Conservation (phyloP, 2,329 filamentous ascomycete genomes). For the Blastomyces percursus region DNA sequence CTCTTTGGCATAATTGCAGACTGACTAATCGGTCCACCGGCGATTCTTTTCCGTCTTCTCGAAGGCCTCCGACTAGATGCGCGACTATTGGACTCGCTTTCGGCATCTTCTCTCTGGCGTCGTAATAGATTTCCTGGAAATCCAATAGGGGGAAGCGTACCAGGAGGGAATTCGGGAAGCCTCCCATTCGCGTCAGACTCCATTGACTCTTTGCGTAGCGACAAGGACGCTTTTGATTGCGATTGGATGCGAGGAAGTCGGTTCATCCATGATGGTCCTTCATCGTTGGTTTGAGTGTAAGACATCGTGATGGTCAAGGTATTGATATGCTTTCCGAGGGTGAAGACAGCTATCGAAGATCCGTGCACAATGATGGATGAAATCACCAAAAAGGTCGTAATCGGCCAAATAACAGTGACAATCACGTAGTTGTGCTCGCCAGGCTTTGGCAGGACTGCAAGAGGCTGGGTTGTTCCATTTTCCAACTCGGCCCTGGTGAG, state of each 20-base stretch:
- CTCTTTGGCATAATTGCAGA: conserved; percentile 71
- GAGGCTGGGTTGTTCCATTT: conserved; percentile 60
- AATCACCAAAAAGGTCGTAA: conserved; percentile 87
- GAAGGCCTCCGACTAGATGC: conserved; percentile 40
- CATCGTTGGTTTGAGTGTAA: conserved; percentile 81
- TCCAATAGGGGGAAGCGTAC: conserved; percentile 60
- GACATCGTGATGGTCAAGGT: conserved; percentile 91
- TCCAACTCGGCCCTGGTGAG: conserved; percentile 87
- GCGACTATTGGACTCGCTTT: conserved; percentile 45
- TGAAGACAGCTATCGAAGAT: conserved; percentile 97
- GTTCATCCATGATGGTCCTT: conserved; percentile 91
- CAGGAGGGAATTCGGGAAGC: conserved; percentile 51
- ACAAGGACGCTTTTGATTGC: conserved; percentile 69
- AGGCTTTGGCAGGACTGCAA: conserved; percentile 46
- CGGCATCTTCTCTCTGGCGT: conserved; percentile 61
- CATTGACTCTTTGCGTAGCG: conserved; percentile 53
- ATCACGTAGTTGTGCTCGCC: conserved; percentile 55
- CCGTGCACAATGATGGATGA: conserved; percentile 91
- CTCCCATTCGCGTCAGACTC: conserved; percentile 51
- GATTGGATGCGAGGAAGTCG: conserved; percentile 74
- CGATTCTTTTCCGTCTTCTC: conserved; percentile 55
- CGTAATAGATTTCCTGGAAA: conserved; percentile 68
- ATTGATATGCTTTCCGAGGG: conserved; percentile 95
- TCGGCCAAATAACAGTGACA: conserved; percentile 85
- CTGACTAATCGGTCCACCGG: conserved; percentile 77